These are phyloP conservation scores for Ophiostoma piceae DNA, from an alignment of 2,329 filamentous ascomycete genomes.

Conservation along the genomic window DNA sequence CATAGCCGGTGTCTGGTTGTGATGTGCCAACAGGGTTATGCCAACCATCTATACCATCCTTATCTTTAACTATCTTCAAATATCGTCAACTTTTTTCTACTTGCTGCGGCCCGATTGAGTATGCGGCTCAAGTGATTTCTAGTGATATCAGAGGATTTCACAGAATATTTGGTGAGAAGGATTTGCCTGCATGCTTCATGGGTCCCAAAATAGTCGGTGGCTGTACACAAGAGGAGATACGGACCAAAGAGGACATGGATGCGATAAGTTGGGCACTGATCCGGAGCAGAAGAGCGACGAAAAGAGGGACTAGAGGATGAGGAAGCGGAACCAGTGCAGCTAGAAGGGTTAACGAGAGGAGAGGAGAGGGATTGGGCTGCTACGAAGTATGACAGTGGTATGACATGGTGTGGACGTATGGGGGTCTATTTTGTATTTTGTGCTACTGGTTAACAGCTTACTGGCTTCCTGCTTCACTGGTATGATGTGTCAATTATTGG, in stretches of 20 bases:
- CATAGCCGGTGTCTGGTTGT: not conserved
- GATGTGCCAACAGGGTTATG: not conserved
- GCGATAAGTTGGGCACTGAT: not conserved
- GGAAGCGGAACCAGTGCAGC: not conserved
- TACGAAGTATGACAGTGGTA: constrained; percentile 1
- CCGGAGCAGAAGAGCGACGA: not conserved
- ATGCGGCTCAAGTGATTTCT: not conserved
- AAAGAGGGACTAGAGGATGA: not conserved
- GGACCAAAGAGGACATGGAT: not conserved
- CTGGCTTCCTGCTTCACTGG: not conserved
- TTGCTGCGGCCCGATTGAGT: not conserved
- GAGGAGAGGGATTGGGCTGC: not conserved
- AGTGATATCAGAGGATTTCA: not conserved
- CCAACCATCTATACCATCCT: not conserved
- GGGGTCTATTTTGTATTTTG: not conserved
- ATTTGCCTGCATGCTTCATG: not conserved
- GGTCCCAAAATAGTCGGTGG: not conserved
- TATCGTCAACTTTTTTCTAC: not conserved
- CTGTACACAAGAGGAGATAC: not conserved
- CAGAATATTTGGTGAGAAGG: not conserved
- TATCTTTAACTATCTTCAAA: not conserved
- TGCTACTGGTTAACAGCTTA: not conserved
- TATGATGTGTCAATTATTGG: not conserved
- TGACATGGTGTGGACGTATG: constrained; percentile 3
- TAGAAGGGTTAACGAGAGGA: not conserved